Percentiles rank a stretch among this genome's conserved stretches.
These are phyloP conservation scores for Crithidia mellificae DNA, from an alignment of 208 protist genomes.

Conservation along the genomic window DNA sequence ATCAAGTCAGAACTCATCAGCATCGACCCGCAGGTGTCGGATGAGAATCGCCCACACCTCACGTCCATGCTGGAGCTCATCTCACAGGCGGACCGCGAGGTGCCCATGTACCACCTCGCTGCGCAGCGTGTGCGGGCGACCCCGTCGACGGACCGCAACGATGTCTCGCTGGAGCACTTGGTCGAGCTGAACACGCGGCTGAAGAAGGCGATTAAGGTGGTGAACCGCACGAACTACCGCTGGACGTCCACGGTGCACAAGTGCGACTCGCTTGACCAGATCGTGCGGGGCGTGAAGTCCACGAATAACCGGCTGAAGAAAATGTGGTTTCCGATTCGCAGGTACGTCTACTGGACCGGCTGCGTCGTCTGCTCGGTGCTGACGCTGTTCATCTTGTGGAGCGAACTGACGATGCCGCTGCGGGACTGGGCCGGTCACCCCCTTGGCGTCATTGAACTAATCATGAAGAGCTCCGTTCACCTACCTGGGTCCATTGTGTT, in stretches of 20 bases:
- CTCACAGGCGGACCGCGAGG: slow-evolving; percentile 62
- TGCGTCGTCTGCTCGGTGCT: slow-evolving; percentile 58
- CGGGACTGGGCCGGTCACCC: slow-evolving; percentile 43
- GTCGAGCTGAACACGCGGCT: slow-evolving; percentile 77
- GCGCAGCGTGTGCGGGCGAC: slow-evolving; percentile 52
- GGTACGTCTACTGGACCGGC: slow-evolving; percentile 57
- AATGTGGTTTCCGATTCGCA: slow-evolving; percentile 73
- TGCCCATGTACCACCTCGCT: slow-evolving; percentile 81
- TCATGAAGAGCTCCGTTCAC: slow-evolving; percentile 72
- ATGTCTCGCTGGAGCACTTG: slow-evolving; percentile 81
- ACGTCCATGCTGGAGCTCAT: slow-evolving; percentile 84
- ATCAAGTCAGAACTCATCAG: slow-evolving; percentile 84
- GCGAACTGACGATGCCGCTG: slow-evolving; percentile 83
- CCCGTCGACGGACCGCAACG: slow-evolving; percentile 42
- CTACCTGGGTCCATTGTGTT: slow-evolving; percentile 82
- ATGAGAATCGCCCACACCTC: slow-evolving; percentile 78
- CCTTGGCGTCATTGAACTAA: slow-evolving; percentile 75
- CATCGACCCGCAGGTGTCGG: slow-evolving; percentile 74
- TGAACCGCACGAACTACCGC: slow-evolving; percentile 73
- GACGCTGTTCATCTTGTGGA: slow-evolving; percentile 84
- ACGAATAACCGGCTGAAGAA: slow-evolving; percentile 65
- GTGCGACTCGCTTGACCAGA: slow-evolving; percentile 70
- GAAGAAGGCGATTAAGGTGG: slow-evolving; percentile 82
- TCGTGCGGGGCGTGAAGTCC: slow-evolving; percentile 52
- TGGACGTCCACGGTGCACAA: slow-evolving; percentile 74